Evolutionary conservation across 805 yeast species (phyloP), one percentile per base, ranked within the genome.

Genomic region (Lipomyces sp.): DNA sequence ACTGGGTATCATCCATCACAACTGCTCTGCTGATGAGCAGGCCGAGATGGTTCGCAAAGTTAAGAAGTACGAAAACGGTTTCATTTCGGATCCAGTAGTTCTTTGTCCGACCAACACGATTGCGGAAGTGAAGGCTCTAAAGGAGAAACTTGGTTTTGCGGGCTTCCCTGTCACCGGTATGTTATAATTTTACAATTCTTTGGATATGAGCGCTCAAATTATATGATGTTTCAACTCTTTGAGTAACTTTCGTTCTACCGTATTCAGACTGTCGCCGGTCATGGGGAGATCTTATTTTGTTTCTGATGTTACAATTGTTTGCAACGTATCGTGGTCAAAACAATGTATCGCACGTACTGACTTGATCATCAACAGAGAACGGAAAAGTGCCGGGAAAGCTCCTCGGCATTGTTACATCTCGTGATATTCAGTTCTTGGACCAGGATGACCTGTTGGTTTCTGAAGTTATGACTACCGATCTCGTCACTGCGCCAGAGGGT

Each of bases 161-260:
- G 96, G 98, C 64, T 95, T 92, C 90, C 99, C 99, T 73, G 97
- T 95, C 79, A 95, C 99, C 81, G 97, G 98, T 95, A 90, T 84
- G 99, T 48, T 24, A 13, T 39, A 67, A 42, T 13, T 58, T 66
- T 48, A 54, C 59, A 37, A 50, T 33, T 15, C 39, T n/a, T 11
- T 32, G 33, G 5, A 2, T 35, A 2, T 18, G 35, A 37, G 15
- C 35, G 42, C 18, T 32, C 61, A 71, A 24, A 24, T 24, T 24
- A 24, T 18, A 51, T 69, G 73, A 74, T 75, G 78, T 74, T 60
- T 54, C 60, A 60, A 51, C 57, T 24, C 59, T 48, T 69, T 78
- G 77, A 79, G 84, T 90, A 92, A 94, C 98, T 94, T 94, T 94
- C 99, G 98, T 94, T 94, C 99, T 94, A 89, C 98, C 97, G 97